phyloP scores from a whole-genome alignment of 2,329 filamentous ascomycete genomes.

The Diaporthe velutina region DNA sequence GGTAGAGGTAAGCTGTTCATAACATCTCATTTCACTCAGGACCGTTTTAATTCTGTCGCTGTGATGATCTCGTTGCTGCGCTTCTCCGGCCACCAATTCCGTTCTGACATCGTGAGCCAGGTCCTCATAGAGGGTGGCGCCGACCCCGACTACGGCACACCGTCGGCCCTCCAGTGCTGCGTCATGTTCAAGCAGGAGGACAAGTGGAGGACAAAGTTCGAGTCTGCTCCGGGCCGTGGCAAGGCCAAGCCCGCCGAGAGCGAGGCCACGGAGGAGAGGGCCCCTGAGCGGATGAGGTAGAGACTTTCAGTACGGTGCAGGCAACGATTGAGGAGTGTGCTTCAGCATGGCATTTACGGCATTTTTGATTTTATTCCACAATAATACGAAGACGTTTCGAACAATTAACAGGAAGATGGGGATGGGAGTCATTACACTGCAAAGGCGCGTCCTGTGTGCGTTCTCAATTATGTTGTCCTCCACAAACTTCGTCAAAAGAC shows the following conservation, averaged over 20 bases:
- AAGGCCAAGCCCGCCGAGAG: slow-evolving; percentile 48
- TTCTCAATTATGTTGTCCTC: neutral
- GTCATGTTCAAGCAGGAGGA: slow-evolving; percentile 66
- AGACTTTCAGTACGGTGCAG: neutral
- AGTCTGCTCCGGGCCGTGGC: slow-evolving; percentile 61
- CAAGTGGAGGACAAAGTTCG: slow-evolving; percentile 63
- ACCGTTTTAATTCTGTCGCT: neutral
- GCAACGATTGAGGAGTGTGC: neutral
- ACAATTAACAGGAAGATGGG: fast-evolving
- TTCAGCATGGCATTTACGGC: slow-evolving; percentile 9
- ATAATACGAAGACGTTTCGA: neutral
- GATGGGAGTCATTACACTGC: neutral
- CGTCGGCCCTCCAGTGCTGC: slow-evolving; percentile 63
- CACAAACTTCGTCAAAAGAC: no score
- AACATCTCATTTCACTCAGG: neutral
- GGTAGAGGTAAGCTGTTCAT: slow-evolving; percentile 60
- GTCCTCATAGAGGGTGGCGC: slow-evolving; percentile 64
- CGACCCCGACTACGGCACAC: slow-evolving; percentile 65
- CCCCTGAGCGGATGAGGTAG: slow-evolving; percentile 24
- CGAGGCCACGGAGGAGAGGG: neutral
- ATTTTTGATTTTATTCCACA: no score
- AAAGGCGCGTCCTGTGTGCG: neutral
- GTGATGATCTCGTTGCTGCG: neutral
- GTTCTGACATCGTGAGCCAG: slow-evolving; percentile 44
- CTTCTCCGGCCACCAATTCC: no score